phyloP scores from a whole-genome alignment of 371 early-diverging fungal species.

The Mucor lusitanicus region DNA sequence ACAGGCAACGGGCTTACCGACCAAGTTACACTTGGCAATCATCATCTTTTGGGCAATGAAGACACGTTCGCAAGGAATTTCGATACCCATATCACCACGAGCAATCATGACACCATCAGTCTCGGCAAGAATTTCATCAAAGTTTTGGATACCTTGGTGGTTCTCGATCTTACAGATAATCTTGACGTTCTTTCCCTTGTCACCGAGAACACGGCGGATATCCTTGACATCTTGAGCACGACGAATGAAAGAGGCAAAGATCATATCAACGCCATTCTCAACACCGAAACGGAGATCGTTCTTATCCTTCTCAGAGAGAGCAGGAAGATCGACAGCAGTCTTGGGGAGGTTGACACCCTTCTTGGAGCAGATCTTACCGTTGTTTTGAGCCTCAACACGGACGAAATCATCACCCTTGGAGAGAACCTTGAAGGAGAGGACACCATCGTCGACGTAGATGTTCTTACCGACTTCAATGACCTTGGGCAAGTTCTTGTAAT shows the following conservation, averaged over 20 bases:
- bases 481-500: conserved; percentile 84
- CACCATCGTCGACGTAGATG: conserved; percentile 85
- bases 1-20: conserved; percentile 92
- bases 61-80: conserved; percentile 89
- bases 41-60: conserved; percentile 96
- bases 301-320: conserved; percentile 92
- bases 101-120: conserved; percentile 99
- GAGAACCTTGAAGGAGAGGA: conserved; percentile 79
- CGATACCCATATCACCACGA: conserved; percentile 96
- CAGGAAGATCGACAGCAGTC: conserved; percentile 81
- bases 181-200: conserved; percentile 80
- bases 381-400: conserved; percentile 71
- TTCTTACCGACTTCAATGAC: conserved; percentile 76
- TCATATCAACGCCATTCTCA: conserved; percentile 89
- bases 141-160: conserved; percentile 87
- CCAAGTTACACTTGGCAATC: conserved; percentile 89
- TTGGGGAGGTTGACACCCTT: conserved; percentile 90
- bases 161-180: conserved; percentile 95
- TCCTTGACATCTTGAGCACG: conserved; percentile 86
- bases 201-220: conserved; percentile 78
- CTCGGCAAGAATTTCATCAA: conserved; percentile 91
- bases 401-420: conserved; percentile 58
- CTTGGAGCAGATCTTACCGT: conserved; percentile 68
- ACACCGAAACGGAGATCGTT: conserved; percentile 88
- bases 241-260: conserved; percentile 96